Evolutionary conservation across 306 rosid genomes (phyloP), one percentile per base, ranked within the genome.

Genomic region (Lablab purpureus): DNA sequence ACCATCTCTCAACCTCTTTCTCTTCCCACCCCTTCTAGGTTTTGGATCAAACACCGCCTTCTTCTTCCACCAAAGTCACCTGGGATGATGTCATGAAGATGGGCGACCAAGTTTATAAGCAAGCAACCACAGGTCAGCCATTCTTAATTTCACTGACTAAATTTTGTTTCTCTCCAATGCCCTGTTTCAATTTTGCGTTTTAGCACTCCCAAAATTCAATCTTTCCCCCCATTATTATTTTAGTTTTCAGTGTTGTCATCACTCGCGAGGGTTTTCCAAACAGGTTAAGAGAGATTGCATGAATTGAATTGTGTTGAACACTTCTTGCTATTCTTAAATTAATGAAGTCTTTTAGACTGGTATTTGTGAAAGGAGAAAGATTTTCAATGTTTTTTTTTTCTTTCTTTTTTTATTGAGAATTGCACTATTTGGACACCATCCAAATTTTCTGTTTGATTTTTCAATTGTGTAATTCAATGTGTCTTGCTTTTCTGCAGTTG

Each of bases 1-100:
- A 43, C 14, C 2, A 43, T 43, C 17, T 1, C 0, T 43, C 49
- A 2, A 10, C 17, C 11, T 43, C 15, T 43, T 12, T 43, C 2
- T 43, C 15, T 41, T 11, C 49, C 13, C 14, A 10, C 49, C 21
- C 52, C 23, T 2, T 64, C 18, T 60, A 93, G 98, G 25, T 92
- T 74, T 85, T 92, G 71, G 94, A 91, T 81, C 94, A 87, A 83
- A 81, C 85, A 0, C 85, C 97, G 7, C 70, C 90, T 63, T 83
- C 99, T 64, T 85, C 96, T 66, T 74, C 96, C 52, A 81, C 81
- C 69, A 90, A 88, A 89, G 92, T 91, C 71, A 67, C 65, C 67
- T 95, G 99, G 99, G 94, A 89, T 2, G 91, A 93, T 12, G 92
- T 90, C 22, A 14, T 90, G 4, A 86, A 90, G 71, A 90, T 91